A percentile compares a stretch with the other conserved stretches of the same genome.
phyloP scores from a whole-genome alignment of 331 rosid genomes.

The Pyracantha coccinea region DNA sequence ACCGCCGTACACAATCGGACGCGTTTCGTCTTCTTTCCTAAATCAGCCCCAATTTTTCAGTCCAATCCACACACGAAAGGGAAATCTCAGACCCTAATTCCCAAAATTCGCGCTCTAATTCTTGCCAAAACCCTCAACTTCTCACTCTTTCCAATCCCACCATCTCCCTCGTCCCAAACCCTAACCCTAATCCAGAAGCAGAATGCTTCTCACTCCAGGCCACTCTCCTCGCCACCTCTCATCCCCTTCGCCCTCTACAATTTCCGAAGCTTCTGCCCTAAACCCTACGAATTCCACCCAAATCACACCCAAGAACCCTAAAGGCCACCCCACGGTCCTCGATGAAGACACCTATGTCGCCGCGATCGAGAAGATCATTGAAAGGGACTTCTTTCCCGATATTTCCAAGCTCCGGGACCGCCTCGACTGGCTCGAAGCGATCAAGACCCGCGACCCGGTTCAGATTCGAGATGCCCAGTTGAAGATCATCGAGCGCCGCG shows the following conservation, averaged over 20 bases:
- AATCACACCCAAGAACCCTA: constrained; percentile 17
- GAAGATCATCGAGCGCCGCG: constrained; percentile 89
- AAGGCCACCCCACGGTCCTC: constrained; percentile 39
- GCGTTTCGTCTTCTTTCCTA: not conserved
- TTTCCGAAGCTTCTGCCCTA: constrained; percentile 26
- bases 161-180: not conserved
- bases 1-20: not conserved
- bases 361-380: constrained; percentile 86
- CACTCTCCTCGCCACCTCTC: constrained; percentile 86
- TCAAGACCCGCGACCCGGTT: constrained; percentile 69
- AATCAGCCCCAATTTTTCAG: not conserved
- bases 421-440: constrained; percentile 90
- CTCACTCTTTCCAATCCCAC: not conserved
- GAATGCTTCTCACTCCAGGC: constrained; percentile 92
- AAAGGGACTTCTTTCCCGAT: constrained; percentile 96
- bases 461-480: constrained; percentile 86
- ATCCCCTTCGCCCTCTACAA: constrained; percentile 58
- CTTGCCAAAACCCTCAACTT: not conserved
- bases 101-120: not conserved
- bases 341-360: constrained; percentile 82
- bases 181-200: not conserved
- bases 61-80: not conserved
- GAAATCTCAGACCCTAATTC: not conserved
- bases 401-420: constrained; percentile 93
- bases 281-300: constrained; percentile 26